Evolutionary conservation across 2,329 filamentous ascomycete species (phyloP).

Genomic region (Xylaria sp.): DNA sequence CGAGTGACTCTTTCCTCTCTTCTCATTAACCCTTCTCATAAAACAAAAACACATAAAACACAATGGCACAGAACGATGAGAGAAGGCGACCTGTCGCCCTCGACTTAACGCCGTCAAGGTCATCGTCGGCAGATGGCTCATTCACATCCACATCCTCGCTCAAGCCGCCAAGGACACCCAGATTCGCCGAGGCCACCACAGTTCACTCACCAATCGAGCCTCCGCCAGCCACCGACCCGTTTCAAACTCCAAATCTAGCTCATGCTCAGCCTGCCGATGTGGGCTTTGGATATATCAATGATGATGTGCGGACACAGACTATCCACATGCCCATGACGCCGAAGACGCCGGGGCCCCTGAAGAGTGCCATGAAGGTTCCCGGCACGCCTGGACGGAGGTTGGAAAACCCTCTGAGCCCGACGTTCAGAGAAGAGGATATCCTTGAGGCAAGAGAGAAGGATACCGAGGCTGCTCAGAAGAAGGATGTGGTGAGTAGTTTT

Average conservation of each 20-base stretch:
- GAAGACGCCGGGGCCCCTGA: conserved; percentile 62
- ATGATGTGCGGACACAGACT: conserved; percentile 47
- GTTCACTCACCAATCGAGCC: conserved; percentile 71
- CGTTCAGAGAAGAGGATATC: conserved; percentile 80
- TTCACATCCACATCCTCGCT: conserved; percentile 51
- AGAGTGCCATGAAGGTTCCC: conserved; percentile 84
- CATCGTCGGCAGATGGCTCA: conserved; percentile 45
- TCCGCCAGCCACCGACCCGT: conserved; percentile 45
- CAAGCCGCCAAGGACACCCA: conserved; percentile 67
- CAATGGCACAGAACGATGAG: conserved; percentile 41
- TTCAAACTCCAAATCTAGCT: conserved; percentile 46
- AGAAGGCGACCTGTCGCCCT: conserved; percentile 54
- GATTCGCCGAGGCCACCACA: conserved; percentile 75
- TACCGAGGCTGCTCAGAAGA: conserved; percentile 81
- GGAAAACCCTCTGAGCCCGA: conserved; percentile 79
- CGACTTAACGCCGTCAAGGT: conserved; percentile 46
- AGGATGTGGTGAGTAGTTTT: conserved; percentile 67
- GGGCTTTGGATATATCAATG: conserved; percentile 84
- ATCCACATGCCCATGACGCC: conserved; percentile 62
- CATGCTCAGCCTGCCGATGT: conserved; percentile 76
- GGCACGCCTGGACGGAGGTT: conserved; percentile 71
- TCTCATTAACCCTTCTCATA: conserved; percentile 27
- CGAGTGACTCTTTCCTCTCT: conserved; percentile 34
- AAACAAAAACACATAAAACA: conserved; percentile 24
- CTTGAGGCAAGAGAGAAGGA: conserved; percentile 77